Evolutionary conservation across 768 basidiomycete species (phyloP).

Genomic region (Boletus patriciae): DNA sequence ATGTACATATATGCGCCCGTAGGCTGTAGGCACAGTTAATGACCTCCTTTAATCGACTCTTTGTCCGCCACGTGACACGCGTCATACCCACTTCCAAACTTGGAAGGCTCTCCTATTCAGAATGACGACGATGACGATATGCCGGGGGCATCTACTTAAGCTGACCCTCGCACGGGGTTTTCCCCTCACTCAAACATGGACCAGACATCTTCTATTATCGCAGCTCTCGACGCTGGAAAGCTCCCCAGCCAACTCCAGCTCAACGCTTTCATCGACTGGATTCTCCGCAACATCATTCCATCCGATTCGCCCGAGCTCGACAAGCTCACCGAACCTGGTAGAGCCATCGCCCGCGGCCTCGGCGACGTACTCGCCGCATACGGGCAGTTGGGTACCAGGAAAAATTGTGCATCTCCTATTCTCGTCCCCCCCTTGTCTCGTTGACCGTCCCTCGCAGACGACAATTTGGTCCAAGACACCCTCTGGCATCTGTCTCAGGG

Average conservation of each 20-base stretch:
- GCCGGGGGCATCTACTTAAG: not conserved
- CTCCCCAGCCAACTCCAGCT: constrained; percentile 63
- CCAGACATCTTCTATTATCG: constrained; percentile 57
- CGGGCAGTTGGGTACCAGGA: constrained; percentile 51
- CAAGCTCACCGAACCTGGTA: constrained; percentile 57
- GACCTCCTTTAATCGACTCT: not conserved
- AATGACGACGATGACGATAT: constrained; percentile 15
- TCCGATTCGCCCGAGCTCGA: constrained; percentile 39
- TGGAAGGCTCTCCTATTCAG: constrained; percentile 17
- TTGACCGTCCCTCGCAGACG: constrained; percentile 41
- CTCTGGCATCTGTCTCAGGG: constrained; percentile 63
- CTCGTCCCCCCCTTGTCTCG: not conserved
- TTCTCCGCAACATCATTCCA: constrained; percentile 48
- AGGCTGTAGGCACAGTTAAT: not conserved
- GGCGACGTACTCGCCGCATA: constrained; percentile 57
- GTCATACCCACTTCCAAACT: constrained; percentile 6
- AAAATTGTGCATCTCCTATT: constrained; percentile 48
- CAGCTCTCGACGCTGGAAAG: constrained; percentile 71
- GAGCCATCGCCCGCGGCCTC: constrained; percentile 49
- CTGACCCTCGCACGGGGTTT: not conserved
- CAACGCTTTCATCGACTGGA: constrained; percentile 52
- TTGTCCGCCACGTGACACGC: constrained; percentile 17
- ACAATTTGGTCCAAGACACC: constrained; percentile 63
- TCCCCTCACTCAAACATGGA: constrained; percentile 48
- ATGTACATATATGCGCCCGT: constrained; percentile 13